Conservation (phyloP, 2,329 filamentous ascomycete genomes). For the Scedosporium dehoogii region DNA sequence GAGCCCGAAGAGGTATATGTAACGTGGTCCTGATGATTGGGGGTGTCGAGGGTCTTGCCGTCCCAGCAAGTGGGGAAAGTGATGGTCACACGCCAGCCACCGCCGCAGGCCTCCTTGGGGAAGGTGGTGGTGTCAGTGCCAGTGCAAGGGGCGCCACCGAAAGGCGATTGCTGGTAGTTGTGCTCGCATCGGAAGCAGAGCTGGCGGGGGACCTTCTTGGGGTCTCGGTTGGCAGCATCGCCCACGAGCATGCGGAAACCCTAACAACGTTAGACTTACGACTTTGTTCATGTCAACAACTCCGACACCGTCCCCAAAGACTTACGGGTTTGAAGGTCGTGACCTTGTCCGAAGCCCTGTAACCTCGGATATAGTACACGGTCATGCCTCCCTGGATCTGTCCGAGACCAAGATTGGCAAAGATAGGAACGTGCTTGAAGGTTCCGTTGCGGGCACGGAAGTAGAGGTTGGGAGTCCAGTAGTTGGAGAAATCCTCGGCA, state of each 20-base stretch:
- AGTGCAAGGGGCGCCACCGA: constrained; percentile 39
- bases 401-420: constrained; percentile 44
- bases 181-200: constrained; percentile 38
- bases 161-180: constrained; percentile 30
- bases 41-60: constrained; percentile 9
- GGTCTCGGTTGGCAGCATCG: constrained; percentile 30
- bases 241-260: constrained; percentile 38
- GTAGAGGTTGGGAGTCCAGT: constrained; percentile 24
- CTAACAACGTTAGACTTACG: constrained; percentile 13
- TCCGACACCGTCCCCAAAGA: constrained; percentile 1
- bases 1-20: constrained; percentile 7
- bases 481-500: constrained; percentile 22
- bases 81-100: constrained; percentile 43
- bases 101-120: constrained; percentile 32
- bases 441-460: constrained; percentile 29
- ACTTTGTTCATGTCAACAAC: neutral
- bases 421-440: constrained; percentile 57
- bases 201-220: constrained; percentile 15
- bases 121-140: constrained; percentile 40
- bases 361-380: constrained; percentile 28
- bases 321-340: constrained; percentile 30
- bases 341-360: constrained; percentile 20
- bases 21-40: constrained; percentile 9
- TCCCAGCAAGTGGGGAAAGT: constrained; percentile 35
- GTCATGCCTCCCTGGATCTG: constrained; percentile 25